Evolutionary conservation across 768 basidiomycete genomes (phyloP), one percentile per base, ranked within the genome.

Genomic region (Rubroboletus pulcherrimus): DNA sequence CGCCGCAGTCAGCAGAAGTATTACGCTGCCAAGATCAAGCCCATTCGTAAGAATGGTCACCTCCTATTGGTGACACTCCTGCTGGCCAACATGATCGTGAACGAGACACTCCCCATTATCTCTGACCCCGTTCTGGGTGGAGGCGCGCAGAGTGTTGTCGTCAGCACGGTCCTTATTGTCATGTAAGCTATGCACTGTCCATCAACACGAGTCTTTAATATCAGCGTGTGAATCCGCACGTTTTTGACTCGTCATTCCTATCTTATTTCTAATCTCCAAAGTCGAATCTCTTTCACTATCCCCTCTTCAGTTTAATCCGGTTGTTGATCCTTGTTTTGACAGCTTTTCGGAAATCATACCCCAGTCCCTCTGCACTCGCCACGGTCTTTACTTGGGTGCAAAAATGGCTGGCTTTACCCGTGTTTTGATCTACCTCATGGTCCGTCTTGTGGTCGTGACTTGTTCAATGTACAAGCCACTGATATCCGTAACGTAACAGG

Each of bases 301-400:
- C 3, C 39, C 10, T 19, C 17, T 21, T n/a, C 12, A 3, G 11
- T 12, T 31, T 10, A 46, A 31, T 34, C 19, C 9, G 14, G 7
- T 45, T 33, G 12, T 52, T 65, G 30, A 62, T 39, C 29, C 17
- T 29, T 9, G 51, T 38, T 46, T 21, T 41, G 39, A 37, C 63
- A 94, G 91, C 55, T 95, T 94, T 68, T 76, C 92, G 26, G 92
- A 95, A 74, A 91, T 95, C 59, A 94, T 95, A 58, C 93, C 93
- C 0, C 93, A 96, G 66, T 91, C 90, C 1, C 75, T 95, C n/a
- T 96, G 91, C 71, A 91, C 91, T 21, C 87, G 93, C 37, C 87
- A 93, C 75, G 93, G 93, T 21, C 80, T 95, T 5, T 90, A 87
- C 62, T 81, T 96, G 44, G 92, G 93, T 35, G 91, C 92, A 9